Percentiles rank a stretch among this genome's conserved stretches.
phyloP scores from a whole-genome alignment of 495 filamentous ascomycete genomes.

The Xylaria scruposa region DNA sequence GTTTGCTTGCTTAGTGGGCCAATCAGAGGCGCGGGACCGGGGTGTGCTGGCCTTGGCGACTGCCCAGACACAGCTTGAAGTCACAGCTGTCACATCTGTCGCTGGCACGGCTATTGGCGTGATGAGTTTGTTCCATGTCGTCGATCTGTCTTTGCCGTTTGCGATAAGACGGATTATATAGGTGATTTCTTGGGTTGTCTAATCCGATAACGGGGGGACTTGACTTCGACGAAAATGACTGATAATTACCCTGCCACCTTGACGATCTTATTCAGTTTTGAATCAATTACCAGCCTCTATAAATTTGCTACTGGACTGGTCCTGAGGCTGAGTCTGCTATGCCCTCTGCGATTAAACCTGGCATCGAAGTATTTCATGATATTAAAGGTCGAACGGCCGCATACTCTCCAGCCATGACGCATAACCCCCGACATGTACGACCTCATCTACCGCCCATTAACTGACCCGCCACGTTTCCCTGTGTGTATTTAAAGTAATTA shows the following conservation, averaged over 20 bases:
- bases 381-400: not conserved
- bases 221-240: not conserved
- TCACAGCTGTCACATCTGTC: conserved; percentile 38
- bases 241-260: not conserved
- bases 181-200: not conserved
- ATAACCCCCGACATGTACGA: not conserved
- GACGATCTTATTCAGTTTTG: not conserved
- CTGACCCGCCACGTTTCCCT: not conserved
- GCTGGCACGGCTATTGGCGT: conserved; percentile 24
- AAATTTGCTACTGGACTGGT: not conserved
- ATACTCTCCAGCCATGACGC: not conserved
- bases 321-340: not conserved
- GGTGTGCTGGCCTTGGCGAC: conserved; percentile 23
- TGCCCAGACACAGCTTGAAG: conserved; percentile 25
- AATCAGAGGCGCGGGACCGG: conserved; percentile 35
- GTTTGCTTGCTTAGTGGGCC: conserved; percentile 30
- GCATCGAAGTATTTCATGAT: not conserved
- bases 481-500: not conserved
- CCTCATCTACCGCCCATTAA: conserved; percentile 21
- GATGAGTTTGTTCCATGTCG: conserved; percentile 23
- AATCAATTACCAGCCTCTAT: not conserved
- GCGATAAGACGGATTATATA: conserved; percentile 6
- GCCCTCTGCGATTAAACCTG: not conserved
- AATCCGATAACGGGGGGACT: not conserved
- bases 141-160: not conserved